A percentile compares a stretch with the other conserved stretches of the same genome.
Evolutionary conservation across 371 early-diverging fungal genomes (phyloP).

Genomic region (Batkoa obscura): DNA sequence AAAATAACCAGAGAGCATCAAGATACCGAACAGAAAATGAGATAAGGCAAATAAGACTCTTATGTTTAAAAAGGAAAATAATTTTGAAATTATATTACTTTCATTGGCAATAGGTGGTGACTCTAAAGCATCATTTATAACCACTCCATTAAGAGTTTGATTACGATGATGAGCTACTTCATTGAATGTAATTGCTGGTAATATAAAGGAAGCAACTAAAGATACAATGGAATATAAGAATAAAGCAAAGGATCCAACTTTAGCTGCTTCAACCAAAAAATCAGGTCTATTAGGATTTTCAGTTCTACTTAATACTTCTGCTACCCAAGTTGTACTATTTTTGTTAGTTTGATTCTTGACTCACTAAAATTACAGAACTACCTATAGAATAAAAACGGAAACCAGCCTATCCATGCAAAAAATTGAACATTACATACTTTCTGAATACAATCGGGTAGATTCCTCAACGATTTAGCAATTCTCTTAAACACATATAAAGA

Average conservation of each 20-base stretch:
- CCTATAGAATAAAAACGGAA: slow-evolving; percentile 91
- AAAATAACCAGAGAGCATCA: slow-evolving; percentile 43
- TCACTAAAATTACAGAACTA: no score
- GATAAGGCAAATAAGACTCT: slow-evolving; percentile 47
- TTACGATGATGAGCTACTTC: no score
- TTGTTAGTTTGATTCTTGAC: no score
- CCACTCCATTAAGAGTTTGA: no score
- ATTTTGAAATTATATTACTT: background rate
- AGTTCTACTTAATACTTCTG: slow-evolving; percentile 24
- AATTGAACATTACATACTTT: slow-evolving; percentile 73
- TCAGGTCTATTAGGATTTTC: slow-evolving; percentile 13
- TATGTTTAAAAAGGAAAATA: background rate
- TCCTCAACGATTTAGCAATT: slow-evolving; percentile 11
- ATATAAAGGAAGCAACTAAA: slow-evolving; percentile 40
- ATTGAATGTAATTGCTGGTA: slow-evolving; percentile 32
- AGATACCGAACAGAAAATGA: slow-evolving; percentile 37
- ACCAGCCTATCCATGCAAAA: slow-evolving; percentile 91
- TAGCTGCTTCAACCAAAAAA: slow-evolving; percentile 41
- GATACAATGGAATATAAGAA: slow-evolving; percentile 61
- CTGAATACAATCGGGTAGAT: slow-evolving; percentile 49
- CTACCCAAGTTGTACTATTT: slow-evolving; percentile 59
- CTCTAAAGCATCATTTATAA: no score
- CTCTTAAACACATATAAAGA: background rate
- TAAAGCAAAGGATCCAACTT: slow-evolving; percentile 70
- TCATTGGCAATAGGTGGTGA: no score